These are phyloP conservation scores for Podospora appendiculata DNA, from an alignment of 495 filamentous ascomycete species.

Conservation along the genomic window DNA sequence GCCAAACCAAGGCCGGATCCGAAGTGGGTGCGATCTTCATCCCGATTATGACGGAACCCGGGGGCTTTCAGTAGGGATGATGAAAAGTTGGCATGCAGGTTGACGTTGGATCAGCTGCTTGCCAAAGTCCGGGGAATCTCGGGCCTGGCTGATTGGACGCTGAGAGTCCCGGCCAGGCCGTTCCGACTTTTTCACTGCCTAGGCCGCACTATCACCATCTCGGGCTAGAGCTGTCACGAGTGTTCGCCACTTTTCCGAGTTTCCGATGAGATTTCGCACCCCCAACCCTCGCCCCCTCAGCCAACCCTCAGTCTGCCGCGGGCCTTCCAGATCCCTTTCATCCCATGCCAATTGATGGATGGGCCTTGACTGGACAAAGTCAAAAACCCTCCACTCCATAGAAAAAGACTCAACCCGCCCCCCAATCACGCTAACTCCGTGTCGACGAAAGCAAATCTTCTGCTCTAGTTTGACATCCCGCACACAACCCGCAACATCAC, in stretches of 20 bases:
- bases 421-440: background rate
- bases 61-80: background rate
- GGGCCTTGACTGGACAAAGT: background rate
- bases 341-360: background rate
- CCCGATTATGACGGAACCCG: background rate
- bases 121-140: background rate
- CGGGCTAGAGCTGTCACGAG: background rate
- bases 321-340: too few species aligned
- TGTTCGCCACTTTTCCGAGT: conserved; percentile 5
- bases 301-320: too few species aligned
- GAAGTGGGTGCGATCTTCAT: background rate
- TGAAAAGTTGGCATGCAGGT: background rate
- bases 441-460: background rate
- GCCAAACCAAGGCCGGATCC: background rate
- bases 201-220: background rate
- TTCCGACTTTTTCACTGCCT: conserved; percentile 6
- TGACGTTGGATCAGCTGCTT: background rate
- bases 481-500: background rate
- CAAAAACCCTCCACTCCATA: background rate
- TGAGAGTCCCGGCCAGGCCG: background rate
- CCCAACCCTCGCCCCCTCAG: too few species aligned
- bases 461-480: background rate
- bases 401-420: conserved; percentile 3
- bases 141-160: background rate
- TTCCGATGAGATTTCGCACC: too few species aligned